Evolutionary conservation across 208 protist species (phyloP).

Genomic region (Trypanosoma mega): DNA sequence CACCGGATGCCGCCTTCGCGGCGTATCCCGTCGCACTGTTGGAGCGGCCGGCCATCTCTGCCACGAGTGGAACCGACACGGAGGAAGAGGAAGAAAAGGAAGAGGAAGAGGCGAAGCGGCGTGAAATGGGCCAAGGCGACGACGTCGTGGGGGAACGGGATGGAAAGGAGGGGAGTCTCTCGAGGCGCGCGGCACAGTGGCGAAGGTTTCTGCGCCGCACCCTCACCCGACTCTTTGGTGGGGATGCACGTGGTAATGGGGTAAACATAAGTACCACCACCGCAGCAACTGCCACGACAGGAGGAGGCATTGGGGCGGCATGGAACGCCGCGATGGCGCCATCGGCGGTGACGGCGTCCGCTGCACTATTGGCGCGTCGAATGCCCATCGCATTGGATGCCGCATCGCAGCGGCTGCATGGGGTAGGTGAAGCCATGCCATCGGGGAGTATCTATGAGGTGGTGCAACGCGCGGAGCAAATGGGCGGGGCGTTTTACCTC

Average conservation of each 20-base stretch:
- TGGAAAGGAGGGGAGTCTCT: neutral
- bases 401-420: neutral
- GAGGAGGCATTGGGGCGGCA: neutral
- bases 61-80: neutral
- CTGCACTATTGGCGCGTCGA: slow-evolving; percentile 13
- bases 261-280: neutral
- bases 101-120: neutral
- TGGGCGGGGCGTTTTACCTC: slow-evolving; percentile 43
- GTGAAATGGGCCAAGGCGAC: too few species aligned
- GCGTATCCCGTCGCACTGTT: too few species aligned
- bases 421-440: neutral
- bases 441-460: slow-evolving; percentile 15
- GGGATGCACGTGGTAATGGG: slow-evolving; percentile 2
- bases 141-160: neutral
- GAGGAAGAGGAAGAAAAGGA: neutral
- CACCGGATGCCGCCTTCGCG: too few species aligned
- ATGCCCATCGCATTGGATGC: slow-evolving; percentile 3
- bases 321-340: neutral
- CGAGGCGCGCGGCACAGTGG: slow-evolving; percentile 30
- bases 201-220: slow-evolving; percentile 33
- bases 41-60: too few species aligned
- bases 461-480: slow-evolving; percentile 34
- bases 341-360: neutral
- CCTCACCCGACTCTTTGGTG: slow-evolving; percentile 28
- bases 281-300: neutral